These are phyloP conservation scores for Castanopsis chinensis DNA, from an alignment of 306 rosid genomes.

Conservation along the genomic window DNA sequence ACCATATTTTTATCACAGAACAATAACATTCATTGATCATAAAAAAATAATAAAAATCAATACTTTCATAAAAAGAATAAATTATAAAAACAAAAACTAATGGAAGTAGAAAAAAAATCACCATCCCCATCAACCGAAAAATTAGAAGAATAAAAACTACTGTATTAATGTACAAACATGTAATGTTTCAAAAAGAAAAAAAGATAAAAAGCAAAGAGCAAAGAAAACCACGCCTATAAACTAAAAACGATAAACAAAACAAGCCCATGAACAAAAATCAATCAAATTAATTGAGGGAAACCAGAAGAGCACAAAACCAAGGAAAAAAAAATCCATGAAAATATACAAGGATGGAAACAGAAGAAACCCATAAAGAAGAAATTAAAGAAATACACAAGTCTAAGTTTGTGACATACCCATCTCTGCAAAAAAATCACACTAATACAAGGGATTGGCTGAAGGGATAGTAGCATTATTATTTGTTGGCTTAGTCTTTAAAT, in stretches of 20 bases:
- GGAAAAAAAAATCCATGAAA: slow-evolving; percentile 5
- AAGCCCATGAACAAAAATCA: slow-evolving; percentile 9
- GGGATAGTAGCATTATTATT: slow-evolving; percentile 37
- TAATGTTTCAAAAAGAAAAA: not conserved
- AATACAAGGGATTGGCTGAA: slow-evolving; percentile 48
- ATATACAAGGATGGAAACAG: slow-evolving; percentile 19
- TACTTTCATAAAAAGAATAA: not conserved
- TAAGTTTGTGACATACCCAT: slow-evolving; percentile 38
- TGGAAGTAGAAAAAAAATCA: not conserved
- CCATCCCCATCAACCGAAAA: not conserved
- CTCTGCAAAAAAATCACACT: slow-evolving; percentile 36
- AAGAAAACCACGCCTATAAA: slow-evolving; percentile 26
- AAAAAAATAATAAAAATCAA: not conserved
- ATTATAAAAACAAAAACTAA: not conserved
- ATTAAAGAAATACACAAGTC: slow-evolving; percentile 19
- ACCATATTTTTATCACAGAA: not conserved
- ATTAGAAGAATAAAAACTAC: not conserved
- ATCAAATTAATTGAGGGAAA: not conserved
- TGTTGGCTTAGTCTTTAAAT: slow-evolving; percentile 23
- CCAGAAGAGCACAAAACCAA: not conserved
- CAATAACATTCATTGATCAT: not conserved
- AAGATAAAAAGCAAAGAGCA: slow-evolving; percentile 12
- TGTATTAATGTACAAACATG: too few species aligned
- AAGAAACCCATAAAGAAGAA: slow-evolving; percentile 30
- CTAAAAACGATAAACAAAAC: slow-evolving; percentile 1